These are phyloP conservation scores for Saccharum spontaneum DNA, from an alignment of 176 grass and related monocot genomes.

Conservation along the genomic window DNA sequence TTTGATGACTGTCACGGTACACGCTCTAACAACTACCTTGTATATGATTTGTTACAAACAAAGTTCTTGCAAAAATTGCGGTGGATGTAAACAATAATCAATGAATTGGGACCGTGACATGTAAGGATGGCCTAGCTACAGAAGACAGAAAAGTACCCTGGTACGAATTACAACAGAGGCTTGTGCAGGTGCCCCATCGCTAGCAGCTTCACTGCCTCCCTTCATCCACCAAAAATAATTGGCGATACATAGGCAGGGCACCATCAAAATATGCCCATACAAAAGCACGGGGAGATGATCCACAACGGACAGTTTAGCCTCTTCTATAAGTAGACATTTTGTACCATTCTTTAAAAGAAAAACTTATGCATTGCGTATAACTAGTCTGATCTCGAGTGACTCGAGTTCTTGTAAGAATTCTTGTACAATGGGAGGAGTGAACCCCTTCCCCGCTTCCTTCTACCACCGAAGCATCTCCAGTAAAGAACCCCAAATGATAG, in stretches of 20 bases:
- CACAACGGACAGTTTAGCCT: not conserved
- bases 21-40: not conserved
- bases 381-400: slow-evolving; percentile 80
- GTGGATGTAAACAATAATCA: slow-evolving; percentile 33
- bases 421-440: slow-evolving; percentile 68
- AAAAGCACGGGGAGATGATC: slow-evolving; percentile 21
- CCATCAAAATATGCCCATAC: slow-evolving; percentile 60
- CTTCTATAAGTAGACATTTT: slow-evolving; percentile 27
- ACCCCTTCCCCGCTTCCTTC: slow-evolving; percentile 60
- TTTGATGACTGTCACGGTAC: not conserved
- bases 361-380: not conserved
- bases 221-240: slow-evolving; percentile 37
- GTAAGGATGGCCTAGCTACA: slow-evolving; percentile 46
- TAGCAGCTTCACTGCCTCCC: slow-evolving; percentile 1
- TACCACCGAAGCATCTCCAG: slow-evolving; percentile 79
- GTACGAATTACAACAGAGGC: slow-evolving; percentile 30
- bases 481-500: slow-evolving; percentile 63
- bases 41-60: not conserved
- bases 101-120: slow-evolving; percentile 28
- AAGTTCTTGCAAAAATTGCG: not conserved
- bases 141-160: not conserved
- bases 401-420: slow-evolving; percentile 57
- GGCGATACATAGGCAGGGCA: slow-evolving; percentile 30
- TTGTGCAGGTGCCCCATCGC: not conserved
- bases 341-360: slow-evolving; percentile 1